Evolutionary conservation across 495 filamentous ascomycete species (phyloP).

Genomic region (Aspergillus ellipticus): DNA sequence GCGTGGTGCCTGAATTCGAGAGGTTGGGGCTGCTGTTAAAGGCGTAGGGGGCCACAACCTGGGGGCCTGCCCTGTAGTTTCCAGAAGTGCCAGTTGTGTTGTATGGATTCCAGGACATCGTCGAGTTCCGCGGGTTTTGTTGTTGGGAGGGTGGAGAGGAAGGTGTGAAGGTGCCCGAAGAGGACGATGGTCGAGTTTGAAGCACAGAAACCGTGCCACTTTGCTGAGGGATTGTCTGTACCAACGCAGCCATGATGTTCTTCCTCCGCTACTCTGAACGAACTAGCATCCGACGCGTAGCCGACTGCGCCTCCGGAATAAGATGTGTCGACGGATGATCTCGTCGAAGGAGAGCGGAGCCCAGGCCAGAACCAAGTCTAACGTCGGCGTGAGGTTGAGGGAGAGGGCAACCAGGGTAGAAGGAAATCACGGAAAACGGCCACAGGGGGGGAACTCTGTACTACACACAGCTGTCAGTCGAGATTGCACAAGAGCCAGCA

Average conservation of each 20-base stretch:
- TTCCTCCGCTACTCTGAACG: conserved; percentile 20
- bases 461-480: conserved; percentile 21
- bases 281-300: conserved; percentile 20
- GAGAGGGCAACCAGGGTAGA: conserved; percentile 9
- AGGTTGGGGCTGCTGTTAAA: conserved; percentile 74
- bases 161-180: conserved; percentile 49
- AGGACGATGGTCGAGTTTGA: conserved; percentile 72
- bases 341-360: conserved; percentile 6
- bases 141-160: conserved; percentile 47
- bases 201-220: conserved; percentile 77
- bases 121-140: conserved; percentile 49
- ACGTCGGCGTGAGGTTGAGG: conserved; percentile 16
- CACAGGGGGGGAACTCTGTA: conserved; percentile 11
- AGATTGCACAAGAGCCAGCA: conserved; percentile 19
- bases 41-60: conserved; percentile 75
- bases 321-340: conserved; percentile 23
- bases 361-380: conserved; percentile 9
- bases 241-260: conserved; percentile 79
- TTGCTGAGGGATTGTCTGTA: conserved; percentile 84
- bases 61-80: conserved; percentile 66
- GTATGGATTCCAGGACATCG: conserved; percentile 63
- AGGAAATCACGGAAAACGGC: conserved; percentile 14
- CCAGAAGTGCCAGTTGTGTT: conserved; percentile 52
- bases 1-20: conserved; percentile 46
- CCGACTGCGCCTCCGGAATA: conserved; percentile 13